These are phyloP conservation scores for Ampelocalamus luodianensis DNA, from an alignment of 176 grass and related monocot genomes.

Conservation along the genomic window DNA sequence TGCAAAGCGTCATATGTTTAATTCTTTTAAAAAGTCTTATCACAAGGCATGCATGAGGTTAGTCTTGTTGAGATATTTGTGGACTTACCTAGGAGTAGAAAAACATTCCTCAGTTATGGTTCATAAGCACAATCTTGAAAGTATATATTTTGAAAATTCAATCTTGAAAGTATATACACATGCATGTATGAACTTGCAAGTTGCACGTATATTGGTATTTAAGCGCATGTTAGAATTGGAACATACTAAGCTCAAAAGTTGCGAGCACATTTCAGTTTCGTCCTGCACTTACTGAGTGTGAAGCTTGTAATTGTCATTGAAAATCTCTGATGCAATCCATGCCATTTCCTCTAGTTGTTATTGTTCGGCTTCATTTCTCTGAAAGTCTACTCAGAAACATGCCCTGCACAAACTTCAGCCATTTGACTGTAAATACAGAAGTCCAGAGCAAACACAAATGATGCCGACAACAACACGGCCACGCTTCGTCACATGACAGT, in stretches of 20 bases:
- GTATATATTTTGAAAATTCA: no score
- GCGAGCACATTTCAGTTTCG: background rate
- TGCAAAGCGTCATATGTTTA: background rate
- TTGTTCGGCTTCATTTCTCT: background rate
- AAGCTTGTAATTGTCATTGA: background rate
- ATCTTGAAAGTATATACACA: background rate
- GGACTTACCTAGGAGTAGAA: background rate
- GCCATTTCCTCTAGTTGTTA: background rate
- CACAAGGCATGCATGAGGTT: background rate
- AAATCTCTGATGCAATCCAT: background rate
- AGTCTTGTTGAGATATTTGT: slow-evolving; percentile 10
- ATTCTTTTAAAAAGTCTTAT: background rate
- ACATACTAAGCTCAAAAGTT: background rate
- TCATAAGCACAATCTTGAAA: background rate
- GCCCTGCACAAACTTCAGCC: slow-evolving; percentile 11
- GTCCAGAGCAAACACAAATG: slow-evolving; percentile 18
- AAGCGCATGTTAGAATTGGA: background rate
- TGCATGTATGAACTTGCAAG: background rate
- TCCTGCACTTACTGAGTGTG: background rate
- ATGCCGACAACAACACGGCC: slow-evolving; percentile 23
- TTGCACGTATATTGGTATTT: background rate
- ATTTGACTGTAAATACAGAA: background rate
- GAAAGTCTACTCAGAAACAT: slow-evolving; percentile 5
- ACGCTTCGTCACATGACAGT: slow-evolving; percentile 24
- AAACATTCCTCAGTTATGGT: background rate